These are phyloP conservation scores for Hypoxylon lenormandii DNA, from an alignment of 495 filamentous ascomycete genomes.

Conservation along the genomic window DNA sequence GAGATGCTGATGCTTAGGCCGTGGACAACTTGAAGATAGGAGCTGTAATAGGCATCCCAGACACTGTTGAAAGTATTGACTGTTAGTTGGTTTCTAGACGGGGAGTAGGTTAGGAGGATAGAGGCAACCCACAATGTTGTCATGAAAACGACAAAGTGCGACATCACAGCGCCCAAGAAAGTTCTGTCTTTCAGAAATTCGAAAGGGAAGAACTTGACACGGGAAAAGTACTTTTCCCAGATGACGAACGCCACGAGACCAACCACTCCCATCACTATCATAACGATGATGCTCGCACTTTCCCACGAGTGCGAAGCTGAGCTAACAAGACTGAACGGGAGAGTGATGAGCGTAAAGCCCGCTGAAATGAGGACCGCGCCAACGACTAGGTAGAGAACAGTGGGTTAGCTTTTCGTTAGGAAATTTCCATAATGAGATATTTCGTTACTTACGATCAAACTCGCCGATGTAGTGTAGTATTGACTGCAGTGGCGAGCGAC, in stretches of 20 bases:
- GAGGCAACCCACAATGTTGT: conserved; percentile 66
- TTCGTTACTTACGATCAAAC: conserved; percentile 67
- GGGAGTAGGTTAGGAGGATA: neutral
- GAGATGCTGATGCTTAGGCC: conserved; percentile 70
- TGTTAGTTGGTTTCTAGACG: conserved; percentile 50
- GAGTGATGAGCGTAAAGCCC: conserved; percentile 70
- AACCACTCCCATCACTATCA: conserved; percentile 68
- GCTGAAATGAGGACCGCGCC: conserved; percentile 67
- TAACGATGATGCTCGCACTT: conserved; percentile 66
- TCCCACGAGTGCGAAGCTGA: conserved; percentile 63
- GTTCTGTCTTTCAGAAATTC: conserved; percentile 68
- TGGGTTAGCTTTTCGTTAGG: neutral
- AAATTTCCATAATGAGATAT: neutral
- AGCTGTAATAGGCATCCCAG: conserved; percentile 68
- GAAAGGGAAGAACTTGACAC: conserved; percentile 68
- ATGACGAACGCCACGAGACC: conserved; percentile 66
- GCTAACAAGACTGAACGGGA: conserved; percentile 69
- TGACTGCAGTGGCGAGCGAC: conserved; percentile 62
- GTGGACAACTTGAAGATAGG: conserved; percentile 79
- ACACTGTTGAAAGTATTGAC: conserved; percentile 52
- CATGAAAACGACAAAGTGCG: conserved; percentile 65
- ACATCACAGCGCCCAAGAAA: conserved; percentile 64
- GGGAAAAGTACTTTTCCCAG: conserved; percentile 69
- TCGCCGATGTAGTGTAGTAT: conserved; percentile 67
- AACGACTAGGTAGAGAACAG: conserved; percentile 43